Conservation (phyloP, 2,329 filamentous ascomycete species). For the Metarhizium brunneum region DNA sequence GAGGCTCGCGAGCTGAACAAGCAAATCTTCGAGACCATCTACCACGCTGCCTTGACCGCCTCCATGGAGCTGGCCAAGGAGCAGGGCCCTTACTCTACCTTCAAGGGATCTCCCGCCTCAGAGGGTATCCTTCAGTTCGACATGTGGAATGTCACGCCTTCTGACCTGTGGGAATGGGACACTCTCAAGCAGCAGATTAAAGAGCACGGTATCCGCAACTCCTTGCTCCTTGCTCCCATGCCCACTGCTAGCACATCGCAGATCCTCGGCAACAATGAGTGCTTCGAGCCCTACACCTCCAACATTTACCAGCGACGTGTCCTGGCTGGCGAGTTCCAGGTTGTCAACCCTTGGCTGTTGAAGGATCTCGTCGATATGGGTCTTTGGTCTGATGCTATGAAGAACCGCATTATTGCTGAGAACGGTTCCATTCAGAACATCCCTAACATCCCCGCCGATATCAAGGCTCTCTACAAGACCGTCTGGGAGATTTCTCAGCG, state of each 20-base stretch:
- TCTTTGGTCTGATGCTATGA: slow-evolving; percentile 99
- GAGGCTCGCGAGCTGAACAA: slow-evolving; percentile 92
- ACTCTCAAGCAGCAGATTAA: slow-evolving; percentile 83
- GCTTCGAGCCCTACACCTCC: slow-evolving; percentile 98
- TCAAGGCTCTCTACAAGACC: slow-evolving; percentile 98
- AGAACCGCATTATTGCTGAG: slow-evolving; percentile 98
- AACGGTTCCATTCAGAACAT: slow-evolving; percentile 95
- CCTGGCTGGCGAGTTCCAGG: slow-evolving; percentile 95
- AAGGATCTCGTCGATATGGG: slow-evolving; percentile 98
- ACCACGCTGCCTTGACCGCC: slow-evolving; percentile 86
- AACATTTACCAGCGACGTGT: slow-evolving; percentile 99
- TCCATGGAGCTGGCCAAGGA: slow-evolving; percentile 80
- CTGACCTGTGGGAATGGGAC: slow-evolving; percentile 95
- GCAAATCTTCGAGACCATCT: slow-evolving; percentile 99
- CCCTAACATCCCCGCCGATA: slow-evolving; percentile 88
- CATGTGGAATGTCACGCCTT: slow-evolving; percentile 94
- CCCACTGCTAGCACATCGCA: slow-evolving; percentile 95
- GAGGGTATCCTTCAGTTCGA: slow-evolving; percentile 96
- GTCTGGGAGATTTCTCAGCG: slow-evolving; percentile 99
- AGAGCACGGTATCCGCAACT: slow-evolving; percentile 90
- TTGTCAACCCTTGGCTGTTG: slow-evolving; percentile 97
- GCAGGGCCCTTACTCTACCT: slow-evolving; percentile 78
- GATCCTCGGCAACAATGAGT: slow-evolving; percentile 98
- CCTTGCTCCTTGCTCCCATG: slow-evolving; percentile 91
- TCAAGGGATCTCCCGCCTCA: slow-evolving; percentile 87